phyloP scores from a whole-genome alignment of 768 basidiomycete genomes.

The Lactifluus rugatus region DNA sequence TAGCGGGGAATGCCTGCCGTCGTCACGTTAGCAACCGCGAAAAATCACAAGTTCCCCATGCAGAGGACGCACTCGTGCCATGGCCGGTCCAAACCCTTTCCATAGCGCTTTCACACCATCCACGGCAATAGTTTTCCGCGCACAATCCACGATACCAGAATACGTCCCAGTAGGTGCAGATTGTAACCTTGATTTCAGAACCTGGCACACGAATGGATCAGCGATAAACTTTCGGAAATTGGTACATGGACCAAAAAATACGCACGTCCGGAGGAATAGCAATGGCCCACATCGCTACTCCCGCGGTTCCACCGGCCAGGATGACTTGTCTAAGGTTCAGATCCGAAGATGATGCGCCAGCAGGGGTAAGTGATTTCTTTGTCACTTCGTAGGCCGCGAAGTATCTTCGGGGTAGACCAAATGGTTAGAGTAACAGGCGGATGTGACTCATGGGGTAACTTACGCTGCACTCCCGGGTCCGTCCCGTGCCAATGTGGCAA shows the following conservation, averaged over 20 bases:
- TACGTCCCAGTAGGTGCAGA: slow-evolving; percentile 98
- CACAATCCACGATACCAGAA: slow-evolving; percentile 86
- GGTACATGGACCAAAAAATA: slow-evolving; percentile 12
- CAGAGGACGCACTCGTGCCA: slow-evolving; percentile 63
- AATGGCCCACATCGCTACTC: slow-evolving; percentile 96
- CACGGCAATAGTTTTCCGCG: slow-evolving; percentile 79
- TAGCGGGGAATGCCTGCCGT: slow-evolving; percentile 88
- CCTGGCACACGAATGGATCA: slow-evolving; percentile 37
- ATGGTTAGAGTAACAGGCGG: slow-evolving; percentile 6
- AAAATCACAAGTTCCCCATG: neutral
- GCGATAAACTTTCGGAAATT: neutral
- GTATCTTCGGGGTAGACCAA: slow-evolving; percentile 46
- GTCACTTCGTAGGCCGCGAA: slow-evolving; percentile 95
- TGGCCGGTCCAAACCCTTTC: slow-evolving; percentile 97
- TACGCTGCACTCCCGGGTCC: slow-evolving; percentile 96
- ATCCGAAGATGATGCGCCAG: slow-evolving; percentile 66
- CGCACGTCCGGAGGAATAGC: slow-evolving; percentile 95
- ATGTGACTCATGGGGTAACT: slow-evolving; percentile 26
- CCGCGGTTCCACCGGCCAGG: slow-evolving; percentile 86
- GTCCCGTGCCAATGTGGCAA: slow-evolving; percentile 90
- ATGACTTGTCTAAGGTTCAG: slow-evolving; percentile 83
- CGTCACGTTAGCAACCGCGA: neutral
- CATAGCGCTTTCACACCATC: slow-evolving; percentile 85
- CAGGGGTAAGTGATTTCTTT: slow-evolving; percentile 78
- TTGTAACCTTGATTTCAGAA: slow-evolving; percentile 91